Percentiles rank a stretch among this genome's conserved stretches.
Conservation (phyloP, 192 early-diverging fungal genomes). For the Chytriomyces sp. region DNA sequence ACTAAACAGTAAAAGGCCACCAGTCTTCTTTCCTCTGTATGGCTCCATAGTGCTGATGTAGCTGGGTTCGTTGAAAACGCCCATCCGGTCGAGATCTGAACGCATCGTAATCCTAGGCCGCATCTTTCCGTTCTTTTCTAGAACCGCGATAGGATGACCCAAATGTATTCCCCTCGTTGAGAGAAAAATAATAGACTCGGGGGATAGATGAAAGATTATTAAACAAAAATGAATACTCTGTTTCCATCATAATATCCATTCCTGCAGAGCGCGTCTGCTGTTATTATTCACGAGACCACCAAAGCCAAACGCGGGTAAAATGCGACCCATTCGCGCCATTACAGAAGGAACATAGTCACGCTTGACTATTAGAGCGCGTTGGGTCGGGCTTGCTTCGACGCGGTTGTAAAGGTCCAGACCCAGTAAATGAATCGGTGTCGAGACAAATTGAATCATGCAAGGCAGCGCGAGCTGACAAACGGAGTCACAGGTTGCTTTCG, state of each 20-base stretch:
- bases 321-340: constrained; percentile 34
- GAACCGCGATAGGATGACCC: no score
- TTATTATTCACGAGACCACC: constrained; percentile 43
- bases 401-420: constrained; percentile 55
- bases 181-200: no score
- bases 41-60: constrained; percentile 54
- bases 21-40: constrained; percentile 39
- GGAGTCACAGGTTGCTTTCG: constrained; percentile 18
- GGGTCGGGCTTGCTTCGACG: not conserved
- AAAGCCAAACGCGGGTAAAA: constrained; percentile 46
- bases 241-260: not conserved
- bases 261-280: not conserved
- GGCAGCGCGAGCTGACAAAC: constrained; percentile 43
- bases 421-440: constrained; percentile 47
- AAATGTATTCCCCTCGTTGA: no score
- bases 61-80: constrained; percentile 53
- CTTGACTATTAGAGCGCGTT: constrained; percentile 3
- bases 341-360: constrained; percentile 35
- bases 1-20: constrained; percentile 29
- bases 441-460: constrained; percentile 45
- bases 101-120: no score
- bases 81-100: constrained; percentile 55
- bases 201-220: no score
- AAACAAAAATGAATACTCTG: no score
- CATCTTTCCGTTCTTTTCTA: no score